These are phyloP conservation scores for Novymonas esmeraldas DNA, from an alignment of 208 protist species.

Conservation along the genomic window DNA sequence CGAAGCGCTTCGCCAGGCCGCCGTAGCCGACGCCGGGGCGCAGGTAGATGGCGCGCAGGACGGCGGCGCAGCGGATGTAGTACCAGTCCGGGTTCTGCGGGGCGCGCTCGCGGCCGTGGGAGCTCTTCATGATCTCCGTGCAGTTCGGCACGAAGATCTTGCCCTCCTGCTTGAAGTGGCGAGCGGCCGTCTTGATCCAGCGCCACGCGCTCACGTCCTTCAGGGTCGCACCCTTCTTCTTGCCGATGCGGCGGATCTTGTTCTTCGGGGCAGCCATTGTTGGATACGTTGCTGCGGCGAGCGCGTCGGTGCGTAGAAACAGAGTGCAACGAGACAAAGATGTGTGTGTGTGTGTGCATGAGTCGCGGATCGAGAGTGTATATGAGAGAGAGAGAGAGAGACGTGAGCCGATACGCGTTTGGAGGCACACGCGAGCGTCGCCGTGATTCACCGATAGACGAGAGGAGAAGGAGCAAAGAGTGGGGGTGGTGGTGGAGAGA, in stretches of 20 bases:
- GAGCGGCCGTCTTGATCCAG: conserved; percentile 95
- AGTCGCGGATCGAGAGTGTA: too few species aligned
- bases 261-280: conserved; percentile 58
- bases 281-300: too few species aligned
- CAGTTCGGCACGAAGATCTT: conserved; percentile 95
- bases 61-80: conserved; percentile 96
- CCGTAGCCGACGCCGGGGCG: conserved; percentile 95
- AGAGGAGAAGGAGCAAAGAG: too few species aligned
- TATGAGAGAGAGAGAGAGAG: too few species aligned
- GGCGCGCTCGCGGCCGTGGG: conserved; percentile 94
- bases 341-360: too few species aligned
- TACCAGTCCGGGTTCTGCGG: conserved; percentile 98
- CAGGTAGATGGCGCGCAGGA: conserved; percentile 97
- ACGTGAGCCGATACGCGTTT: too few species aligned
- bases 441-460: too few species aligned
- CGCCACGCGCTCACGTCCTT: conserved; percentile 95
- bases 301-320: too few species aligned
- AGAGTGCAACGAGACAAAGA: too few species aligned
- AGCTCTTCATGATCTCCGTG: conserved; percentile 97
- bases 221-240: conserved; percentile 91
- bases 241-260: conserved; percentile 90
- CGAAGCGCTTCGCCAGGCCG: conserved; percentile 94
- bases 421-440: too few species aligned
- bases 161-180: conserved; percentile 96
- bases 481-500: too few species aligned